Conservation (phyloP, 805 yeast genomes). For the Ogataea henricii region DNA sequence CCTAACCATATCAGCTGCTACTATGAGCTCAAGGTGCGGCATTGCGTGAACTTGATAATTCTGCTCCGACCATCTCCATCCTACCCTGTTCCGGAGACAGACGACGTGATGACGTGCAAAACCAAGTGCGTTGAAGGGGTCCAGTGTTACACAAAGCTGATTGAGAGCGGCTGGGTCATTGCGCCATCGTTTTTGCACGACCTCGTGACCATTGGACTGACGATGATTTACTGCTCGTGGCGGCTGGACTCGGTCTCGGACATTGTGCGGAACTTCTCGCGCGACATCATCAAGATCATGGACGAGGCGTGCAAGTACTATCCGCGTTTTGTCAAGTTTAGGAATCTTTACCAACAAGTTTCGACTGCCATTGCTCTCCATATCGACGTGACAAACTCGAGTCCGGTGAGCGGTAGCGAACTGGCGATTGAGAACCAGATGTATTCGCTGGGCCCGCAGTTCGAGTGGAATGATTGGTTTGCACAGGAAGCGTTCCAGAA, state of each 20-base stretch:
- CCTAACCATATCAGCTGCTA: conserved; percentile 18
- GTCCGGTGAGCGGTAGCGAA: conserved; percentile 4
- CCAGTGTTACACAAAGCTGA: conserved; percentile 17
- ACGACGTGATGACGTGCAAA: conserved; percentile 20
- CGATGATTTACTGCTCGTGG: conserved; percentile 31
- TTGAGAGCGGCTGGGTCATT: conserved; percentile 20
- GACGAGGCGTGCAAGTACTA: conserved; percentile 19
- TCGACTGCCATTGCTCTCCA: conserved; percentile 23
- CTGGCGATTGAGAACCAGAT: conserved; percentile 1
- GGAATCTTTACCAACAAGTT: conserved; percentile 19
- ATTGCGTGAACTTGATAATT: conserved; percentile 23
- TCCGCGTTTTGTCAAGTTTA: conserved; percentile 23
- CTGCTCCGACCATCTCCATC: conserved; percentile 30
- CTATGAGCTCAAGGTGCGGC: conserved; percentile 24
- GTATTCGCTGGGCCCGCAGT: conserved; percentile 8
- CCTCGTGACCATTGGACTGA: conserved; percentile 22
- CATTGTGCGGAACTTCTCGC: conserved; percentile 17
- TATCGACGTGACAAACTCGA: conserved; percentile 11
- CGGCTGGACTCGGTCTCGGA: conserved; percentile 21
- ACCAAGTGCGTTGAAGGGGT: conserved; percentile 21
- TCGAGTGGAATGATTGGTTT: conserved; percentile 30
- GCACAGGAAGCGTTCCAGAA: conserved; percentile 28
- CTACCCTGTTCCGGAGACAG: conserved; percentile 22
- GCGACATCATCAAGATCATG: conserved; percentile 17
- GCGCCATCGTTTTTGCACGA: conserved; percentile 25